phyloP scores from a whole-genome alignment of 2,329 filamentous ascomycete genomes.

The Lasiodiplodia sp. region DNA sequence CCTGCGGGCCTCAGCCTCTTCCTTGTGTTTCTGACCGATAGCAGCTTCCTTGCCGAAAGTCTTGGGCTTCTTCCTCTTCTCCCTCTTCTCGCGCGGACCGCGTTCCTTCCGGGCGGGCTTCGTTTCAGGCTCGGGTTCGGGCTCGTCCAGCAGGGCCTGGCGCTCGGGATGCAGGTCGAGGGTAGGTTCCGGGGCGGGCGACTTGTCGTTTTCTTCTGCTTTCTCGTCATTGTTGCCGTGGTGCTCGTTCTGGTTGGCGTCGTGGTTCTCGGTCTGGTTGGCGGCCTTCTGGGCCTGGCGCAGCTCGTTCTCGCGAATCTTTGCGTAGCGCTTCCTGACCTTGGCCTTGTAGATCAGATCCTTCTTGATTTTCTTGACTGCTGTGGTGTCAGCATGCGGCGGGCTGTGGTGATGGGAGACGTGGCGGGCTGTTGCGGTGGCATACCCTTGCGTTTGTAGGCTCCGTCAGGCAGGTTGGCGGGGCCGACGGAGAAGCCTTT shows the following conservation, averaged over 20 bases:
- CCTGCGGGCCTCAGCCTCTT: slow-evolving; percentile 69
- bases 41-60: slow-evolving; percentile 54
- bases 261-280: slow-evolving; percentile 35
- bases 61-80: slow-evolving; percentile 41
- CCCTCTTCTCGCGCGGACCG: slow-evolving; percentile 35
- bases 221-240: slow-evolving; percentile 37
- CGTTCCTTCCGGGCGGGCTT: slow-evolving; percentile 34
- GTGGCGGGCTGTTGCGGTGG: background rate
- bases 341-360: slow-evolving; percentile 91
- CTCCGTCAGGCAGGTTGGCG: slow-evolving; percentile 88
- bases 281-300: slow-evolving; percentile 43
- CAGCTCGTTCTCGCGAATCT: slow-evolving; percentile 70
- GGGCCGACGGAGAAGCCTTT: slow-evolving; percentile 88
- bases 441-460: slow-evolving; percentile 81
- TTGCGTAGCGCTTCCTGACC: slow-evolving; percentile 89
- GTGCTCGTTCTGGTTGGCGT: slow-evolving; percentile 34
- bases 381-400: slow-evolving; percentile 6
- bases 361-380: slow-evolving; percentile 88
- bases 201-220: background rate
- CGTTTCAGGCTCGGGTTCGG: slow-evolving; percentile 33
- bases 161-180: slow-evolving; percentile 68
- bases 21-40: slow-evolving; percentile 61
- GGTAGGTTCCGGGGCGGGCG: slow-evolving; percentile 42
- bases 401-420: background rate
- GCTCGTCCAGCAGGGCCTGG: slow-evolving; percentile 63